Evolutionary conservation across 495 filamentous ascomycete genomes (phyloP).

Genomic region (Penicillium angulare): DNA sequence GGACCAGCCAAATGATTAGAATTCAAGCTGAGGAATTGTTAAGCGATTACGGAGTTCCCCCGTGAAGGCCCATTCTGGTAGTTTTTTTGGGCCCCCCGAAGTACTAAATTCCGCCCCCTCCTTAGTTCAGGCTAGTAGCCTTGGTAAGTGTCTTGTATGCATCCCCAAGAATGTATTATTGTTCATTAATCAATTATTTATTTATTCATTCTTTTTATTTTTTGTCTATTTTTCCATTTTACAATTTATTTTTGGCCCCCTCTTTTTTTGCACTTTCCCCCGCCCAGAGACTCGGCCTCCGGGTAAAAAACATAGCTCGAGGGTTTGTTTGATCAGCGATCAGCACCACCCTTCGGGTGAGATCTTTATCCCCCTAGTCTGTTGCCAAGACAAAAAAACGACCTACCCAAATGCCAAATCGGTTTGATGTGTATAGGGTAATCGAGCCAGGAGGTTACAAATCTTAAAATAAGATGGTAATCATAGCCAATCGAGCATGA

Average conservation of each 20-base stretch:
- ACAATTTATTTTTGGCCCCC: background rate
- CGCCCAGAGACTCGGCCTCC: slow-evolving; percentile 9
- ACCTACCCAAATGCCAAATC: background rate
- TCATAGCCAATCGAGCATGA: too few relatives aligned
- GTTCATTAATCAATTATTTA: background rate
- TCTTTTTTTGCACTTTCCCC: background rate
- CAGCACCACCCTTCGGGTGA: slow-evolving; percentile 21
- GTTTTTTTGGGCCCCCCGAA: background rate
- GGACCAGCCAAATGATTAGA: too few relatives aligned
- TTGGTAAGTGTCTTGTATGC: too few relatives aligned
- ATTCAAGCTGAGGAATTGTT: slow-evolving; percentile 9
- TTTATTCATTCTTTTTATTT: background rate
- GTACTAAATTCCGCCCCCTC: background rate
- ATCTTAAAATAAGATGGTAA: too few relatives aligned
- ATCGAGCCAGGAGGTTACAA: background rate
- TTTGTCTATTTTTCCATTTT: background rate
- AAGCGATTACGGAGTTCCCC: slow-evolving; percentile 12
- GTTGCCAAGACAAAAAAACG: slow-evolving; percentile 15
- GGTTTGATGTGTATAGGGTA: background rate
- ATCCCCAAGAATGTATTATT: background rate
- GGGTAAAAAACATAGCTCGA: slow-evolving; percentile 2
- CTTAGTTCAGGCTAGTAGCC: background rate
- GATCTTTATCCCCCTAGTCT: slow-evolving; percentile 34
- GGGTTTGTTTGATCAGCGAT: slow-evolving; percentile 16
- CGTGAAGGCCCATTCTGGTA: background rate